These are phyloP conservation scores for Zymoseptoria tritici DNA, from an alignment of 2,329 filamentous ascomycete species.

Conservation along the genomic window DNA sequence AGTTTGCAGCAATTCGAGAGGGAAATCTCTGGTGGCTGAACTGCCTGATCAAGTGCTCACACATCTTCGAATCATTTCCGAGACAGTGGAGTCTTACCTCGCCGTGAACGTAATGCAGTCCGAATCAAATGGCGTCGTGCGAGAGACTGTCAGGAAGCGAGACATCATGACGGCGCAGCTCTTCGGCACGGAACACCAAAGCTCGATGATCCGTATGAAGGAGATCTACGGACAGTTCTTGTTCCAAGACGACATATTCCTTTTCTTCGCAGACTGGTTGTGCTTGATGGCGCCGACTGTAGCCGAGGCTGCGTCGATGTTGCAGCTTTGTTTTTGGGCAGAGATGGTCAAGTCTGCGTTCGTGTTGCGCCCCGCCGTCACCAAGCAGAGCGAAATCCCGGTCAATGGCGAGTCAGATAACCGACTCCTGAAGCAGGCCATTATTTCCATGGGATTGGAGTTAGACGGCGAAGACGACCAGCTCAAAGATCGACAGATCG, in stretches of 20 bases:
- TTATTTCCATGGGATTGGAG: slow-evolving; percentile 10
- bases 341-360: slow-evolving; percentile 79
- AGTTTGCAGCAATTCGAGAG: slow-evolving; percentile 55
- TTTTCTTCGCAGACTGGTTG: slow-evolving; percentile 65
- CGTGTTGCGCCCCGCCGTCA: slow-evolving; percentile 30
- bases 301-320: slow-evolving; percentile 45
- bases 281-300: slow-evolving; percentile 23
- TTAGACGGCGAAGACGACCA: slow-evolving; percentile 5
- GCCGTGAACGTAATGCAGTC: slow-evolving; percentile 64
- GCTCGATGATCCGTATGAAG: slow-evolving; percentile 16
- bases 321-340: slow-evolving; percentile 80
- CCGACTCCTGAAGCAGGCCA: slow-evolving; percentile 4
- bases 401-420: neutral
- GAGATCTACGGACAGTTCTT: slow-evolving; percentile 38
- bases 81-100: slow-evolving; percentile 80
- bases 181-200: slow-evolving; percentile 22
- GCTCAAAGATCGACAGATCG: slow-evolving; percentile 19
- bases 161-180: slow-evolving; percentile 25
- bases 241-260: slow-evolving; percentile 63
- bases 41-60: slow-evolving; percentile 78
- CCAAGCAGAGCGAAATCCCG: neutral
- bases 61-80: slow-evolving; percentile 78
- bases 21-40: slow-evolving; percentile 64
- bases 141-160: slow-evolving; percentile 19
- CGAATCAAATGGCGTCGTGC: slow-evolving; percentile 34